A percentile compares a stretch with the other conserved stretches of the same genome.
Conservation (phyloP, 2,329 filamentous ascomycete species). For the Plenodomus lindquistii region DNA sequence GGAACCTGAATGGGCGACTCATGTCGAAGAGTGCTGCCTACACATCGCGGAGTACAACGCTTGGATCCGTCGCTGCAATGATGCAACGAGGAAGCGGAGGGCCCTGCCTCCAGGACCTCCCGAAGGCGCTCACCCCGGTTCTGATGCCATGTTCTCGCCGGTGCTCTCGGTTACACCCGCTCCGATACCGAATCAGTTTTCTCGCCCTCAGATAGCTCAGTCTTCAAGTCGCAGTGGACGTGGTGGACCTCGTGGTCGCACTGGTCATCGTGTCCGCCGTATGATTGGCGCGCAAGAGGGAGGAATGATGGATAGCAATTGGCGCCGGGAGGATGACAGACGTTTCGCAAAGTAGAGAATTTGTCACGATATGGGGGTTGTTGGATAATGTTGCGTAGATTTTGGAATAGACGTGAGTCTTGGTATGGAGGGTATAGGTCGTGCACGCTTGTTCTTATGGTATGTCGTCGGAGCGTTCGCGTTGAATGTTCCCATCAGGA, state of each 20-base stretch:
- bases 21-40: slow-evolving; percentile 5
- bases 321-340: background rate
- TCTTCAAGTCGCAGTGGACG: background rate
- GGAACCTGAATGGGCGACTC: background rate
- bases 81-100: slow-evolving; percentile 2
- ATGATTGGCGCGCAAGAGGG: background rate
- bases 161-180: background rate
- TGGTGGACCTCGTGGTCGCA: too few species aligned
- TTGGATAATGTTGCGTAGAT: too few species aligned
- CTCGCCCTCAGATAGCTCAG: background rate
- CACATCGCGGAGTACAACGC: slow-evolving; percentile 4
- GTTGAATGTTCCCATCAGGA: too few species aligned
- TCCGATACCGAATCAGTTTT: background rate
- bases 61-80: background rate
- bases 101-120: slow-evolving; percentile 6
- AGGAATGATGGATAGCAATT: background rate
- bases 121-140: slow-evolving; percentile 2
- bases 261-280: background rate
- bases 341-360: background rate
- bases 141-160: background rate
- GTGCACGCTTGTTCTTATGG: too few species aligned
- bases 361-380: too few species aligned
- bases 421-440: too few species aligned
- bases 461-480: too few species aligned
- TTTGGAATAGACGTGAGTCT: too few species aligned